These are phyloP conservation scores for Rhizophora mangle DNA, from an alignment of 345 rosid species.

Conservation along the genomic window DNA sequence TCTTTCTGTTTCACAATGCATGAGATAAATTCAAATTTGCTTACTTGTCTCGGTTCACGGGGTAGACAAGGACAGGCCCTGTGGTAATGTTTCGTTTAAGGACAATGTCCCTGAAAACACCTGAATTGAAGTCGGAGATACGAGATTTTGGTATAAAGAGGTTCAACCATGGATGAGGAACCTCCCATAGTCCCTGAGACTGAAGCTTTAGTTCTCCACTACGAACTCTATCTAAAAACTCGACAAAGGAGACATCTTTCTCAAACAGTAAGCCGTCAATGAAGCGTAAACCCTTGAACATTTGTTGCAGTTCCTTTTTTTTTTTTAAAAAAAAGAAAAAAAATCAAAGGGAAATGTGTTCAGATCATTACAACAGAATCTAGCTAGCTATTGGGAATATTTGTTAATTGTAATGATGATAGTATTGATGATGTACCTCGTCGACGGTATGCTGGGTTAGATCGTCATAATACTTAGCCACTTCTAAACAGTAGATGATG, in stretches of 20 bases:
- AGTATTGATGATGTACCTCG: conserved; percentile 31
- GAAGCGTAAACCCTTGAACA: conserved; percentile 22
- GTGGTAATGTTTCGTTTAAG: conserved; percentile 61
- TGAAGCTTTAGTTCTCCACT: conserved; percentile 61
- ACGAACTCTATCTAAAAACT: conserved; percentile 75
- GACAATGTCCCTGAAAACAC: conserved; percentile 60
- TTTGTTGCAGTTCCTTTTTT: conserved; percentile 38
- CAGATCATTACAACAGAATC: background rate
- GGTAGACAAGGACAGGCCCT: conserved; percentile 71
- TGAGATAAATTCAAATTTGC: background rate
- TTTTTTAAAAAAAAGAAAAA: background rate
- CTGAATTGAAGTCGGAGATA: conserved; percentile 55
- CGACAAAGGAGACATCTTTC: conserved; percentile 35
- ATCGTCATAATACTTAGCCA: conserved; percentile 57
- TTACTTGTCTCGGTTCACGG: conserved; percentile 76
- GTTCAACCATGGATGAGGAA: conserved; percentile 98
- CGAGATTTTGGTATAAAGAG: conserved; percentile 72
- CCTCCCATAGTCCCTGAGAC: conserved; percentile 74
- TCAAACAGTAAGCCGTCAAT: conserved; percentile 21
- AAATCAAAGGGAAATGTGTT: background rate
- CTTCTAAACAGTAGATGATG: conserved; percentile 69
- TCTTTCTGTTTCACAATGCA: too few relatives aligned
- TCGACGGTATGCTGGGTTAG: conserved; percentile 35
- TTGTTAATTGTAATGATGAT: too few relatives aligned
- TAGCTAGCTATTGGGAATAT: background rate